Base-by-base conservation (phyloP, 257 asterid species). In the Plantago major region DNA sequence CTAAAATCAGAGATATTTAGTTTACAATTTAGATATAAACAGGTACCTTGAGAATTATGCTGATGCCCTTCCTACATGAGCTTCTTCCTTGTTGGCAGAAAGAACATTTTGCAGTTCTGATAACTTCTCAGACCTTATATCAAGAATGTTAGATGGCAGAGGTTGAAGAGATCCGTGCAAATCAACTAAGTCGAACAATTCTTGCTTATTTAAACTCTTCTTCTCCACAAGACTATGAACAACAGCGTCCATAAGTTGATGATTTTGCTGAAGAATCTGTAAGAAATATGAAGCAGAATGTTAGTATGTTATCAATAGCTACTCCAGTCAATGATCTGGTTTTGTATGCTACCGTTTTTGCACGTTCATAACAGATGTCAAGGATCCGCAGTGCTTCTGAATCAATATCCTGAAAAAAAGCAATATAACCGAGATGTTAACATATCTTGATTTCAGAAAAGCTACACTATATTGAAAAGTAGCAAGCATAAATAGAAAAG, bases 151-250 rank as follows among this genome's bases (percentile, higher is more conserved):
- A 38, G 90, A 90, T 11, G 95, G 97, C 65, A 58, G 62, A 42
- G 89, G 71, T 64, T 72, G 74, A 60, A 84, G 65, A 55, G 79
- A 79, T n/a, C 98, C 97, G 54, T 92, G 94, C 73, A 76, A 63
- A 57, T 86, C 82, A 14, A 89, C 99, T 50, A 92, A 67, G 71
- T 74, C 67, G 42, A 67, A 74, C 70, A 92, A 89, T 58, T 86
- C 95, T 78, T 79, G 74, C 81, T 86, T 88, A 7, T 87, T 82
- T 63, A 89, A 73, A 65, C 89, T 86, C 82, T 89, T 92, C 75
- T 81, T 81, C 81, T 84, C 76, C 49, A 86, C 85, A 7, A 92
- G 95, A 17, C 55, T 70, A 59, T 74, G 70, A 10, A 84, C 97
- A 19, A 84, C 74, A 30, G 86, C 93, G 62, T 92, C 88, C 95